phyloP scores from a whole-genome alignment of 148 eudicot species.

The Camellia japonica region DNA sequence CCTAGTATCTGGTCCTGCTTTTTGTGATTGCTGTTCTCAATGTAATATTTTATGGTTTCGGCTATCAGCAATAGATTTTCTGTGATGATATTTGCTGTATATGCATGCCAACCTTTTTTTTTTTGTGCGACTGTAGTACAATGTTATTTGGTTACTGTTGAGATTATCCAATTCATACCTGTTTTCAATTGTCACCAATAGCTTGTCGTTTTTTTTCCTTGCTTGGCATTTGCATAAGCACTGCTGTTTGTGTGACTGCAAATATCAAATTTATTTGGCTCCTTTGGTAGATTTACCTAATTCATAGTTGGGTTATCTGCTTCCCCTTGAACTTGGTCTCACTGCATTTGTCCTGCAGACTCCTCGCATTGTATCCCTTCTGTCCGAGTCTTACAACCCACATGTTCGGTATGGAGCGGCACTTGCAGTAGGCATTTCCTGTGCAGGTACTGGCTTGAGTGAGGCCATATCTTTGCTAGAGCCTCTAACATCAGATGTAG shows the following conservation, averaged over 20 bases:
- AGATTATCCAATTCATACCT: neutral
- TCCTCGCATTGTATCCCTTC: conserved; percentile 86
- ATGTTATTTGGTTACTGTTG: neutral
- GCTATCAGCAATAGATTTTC: neutral
- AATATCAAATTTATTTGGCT: neutral
- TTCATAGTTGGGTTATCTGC: conserved; percentile 6
- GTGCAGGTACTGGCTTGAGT: conserved; percentile 94
- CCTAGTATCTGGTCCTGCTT: neutral
- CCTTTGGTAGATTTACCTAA: neutral
- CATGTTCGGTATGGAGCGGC: conserved; percentile 99
- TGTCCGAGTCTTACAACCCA: conserved; percentile 94
- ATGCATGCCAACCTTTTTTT: neutral
- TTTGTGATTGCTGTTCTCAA: neutral
- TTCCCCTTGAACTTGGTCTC: conserved; percentile 7
- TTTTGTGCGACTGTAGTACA: neutral
- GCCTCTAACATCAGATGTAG: conserved; percentile 94
- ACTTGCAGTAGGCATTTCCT: conserved; percentile 93
- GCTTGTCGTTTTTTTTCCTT: neutral
- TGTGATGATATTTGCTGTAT: conserved; percentile 1
- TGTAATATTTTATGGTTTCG: neutral
- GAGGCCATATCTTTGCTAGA: conserved; percentile 97
- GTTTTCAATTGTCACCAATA: neutral
- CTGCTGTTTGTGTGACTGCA: neutral
- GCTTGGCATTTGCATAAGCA: too few species aligned
- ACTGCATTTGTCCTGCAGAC: conserved; percentile 51